Evolutionary conservation across 371 early-diverging fungal genomes (phyloP).

Genomic region (Smittium culicis): DNA sequence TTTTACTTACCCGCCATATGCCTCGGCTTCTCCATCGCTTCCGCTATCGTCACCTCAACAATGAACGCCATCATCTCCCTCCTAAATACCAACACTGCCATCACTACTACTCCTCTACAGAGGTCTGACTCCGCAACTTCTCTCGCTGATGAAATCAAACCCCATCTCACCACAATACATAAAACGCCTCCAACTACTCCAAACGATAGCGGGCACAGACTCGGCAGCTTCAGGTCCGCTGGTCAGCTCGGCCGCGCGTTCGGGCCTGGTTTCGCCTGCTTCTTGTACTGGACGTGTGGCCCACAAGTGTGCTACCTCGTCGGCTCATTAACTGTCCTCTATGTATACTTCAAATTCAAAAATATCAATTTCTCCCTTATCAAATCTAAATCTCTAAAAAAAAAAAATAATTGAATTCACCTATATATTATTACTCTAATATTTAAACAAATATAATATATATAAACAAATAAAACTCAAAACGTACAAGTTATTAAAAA

Average conservation of each 20-base stretch:
- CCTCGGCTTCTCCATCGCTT: constrained; percentile 70
- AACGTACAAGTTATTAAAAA: too few species aligned
- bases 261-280: constrained; percentile 79
- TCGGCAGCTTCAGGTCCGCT: constrained; percentile 75
- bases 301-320: constrained; percentile 21
- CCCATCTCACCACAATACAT: background rate
- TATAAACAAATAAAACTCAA: too few species aligned
- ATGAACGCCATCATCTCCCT: constrained; percentile 61
- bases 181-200: background rate
- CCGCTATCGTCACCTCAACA: constrained; percentile 85
- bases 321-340: constrained; percentile 16
- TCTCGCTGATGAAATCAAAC: constrained; percentile 25
- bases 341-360: constrained; percentile 1
- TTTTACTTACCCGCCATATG: constrained; percentile 31
- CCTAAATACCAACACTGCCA: constrained; percentile 40
- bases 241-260: constrained; percentile 86
- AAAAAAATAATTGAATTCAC: too few species aligned
- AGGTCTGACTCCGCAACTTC: background rate
- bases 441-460: too few species aligned
- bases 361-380: too few species aligned
- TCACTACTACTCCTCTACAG: constrained; percentile 19
- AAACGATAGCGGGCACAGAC: constrained; percentile 41
- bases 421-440: too few species aligned
- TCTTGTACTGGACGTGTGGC: constrained; percentile 78
- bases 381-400: too few species aligned